Conservation (phyloP, 495 filamentous ascomycete species). For the Podospora sp. region DNA sequence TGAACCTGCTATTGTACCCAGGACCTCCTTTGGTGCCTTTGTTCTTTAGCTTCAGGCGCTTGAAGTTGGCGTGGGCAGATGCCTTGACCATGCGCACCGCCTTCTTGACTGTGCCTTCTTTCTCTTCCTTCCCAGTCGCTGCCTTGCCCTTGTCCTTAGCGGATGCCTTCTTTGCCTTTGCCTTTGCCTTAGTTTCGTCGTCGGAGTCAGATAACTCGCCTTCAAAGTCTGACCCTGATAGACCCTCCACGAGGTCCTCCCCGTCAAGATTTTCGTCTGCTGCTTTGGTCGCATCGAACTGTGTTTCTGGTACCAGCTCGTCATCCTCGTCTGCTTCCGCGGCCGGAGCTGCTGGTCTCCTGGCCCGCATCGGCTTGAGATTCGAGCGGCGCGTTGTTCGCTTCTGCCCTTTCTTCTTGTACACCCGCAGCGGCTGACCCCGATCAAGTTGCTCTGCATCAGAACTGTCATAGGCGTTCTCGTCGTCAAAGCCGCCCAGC, state of each 20-base stretch:
- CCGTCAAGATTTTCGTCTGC: constrained; percentile 18
- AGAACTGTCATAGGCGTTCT: constrained; percentile 51
- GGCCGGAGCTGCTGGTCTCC: constrained; percentile 43
- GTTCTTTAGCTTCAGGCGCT: constrained; percentile 76
- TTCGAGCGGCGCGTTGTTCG: constrained; percentile 77
- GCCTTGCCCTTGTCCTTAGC: constrained; percentile 36
- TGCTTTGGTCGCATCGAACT: constrained; percentile 35
- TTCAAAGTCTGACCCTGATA: constrained; percentile 26
- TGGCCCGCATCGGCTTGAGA: constrained; percentile 59
- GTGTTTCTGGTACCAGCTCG: constrained; percentile 49
- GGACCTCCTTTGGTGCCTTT: constrained; percentile 56
- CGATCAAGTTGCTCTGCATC: constrained; percentile 49
- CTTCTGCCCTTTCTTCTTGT: constrained; percentile 94
- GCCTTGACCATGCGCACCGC: constrained; percentile 68
- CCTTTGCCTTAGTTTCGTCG: constrained; percentile 30
- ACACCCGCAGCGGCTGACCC: constrained; percentile 60
- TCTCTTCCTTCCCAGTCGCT: constrained; percentile 44
- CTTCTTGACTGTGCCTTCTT: constrained; percentile 59
- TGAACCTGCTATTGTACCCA: constrained; percentile 51
- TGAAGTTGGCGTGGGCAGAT: constrained; percentile 79
- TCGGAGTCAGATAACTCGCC: constrained; percentile 25
- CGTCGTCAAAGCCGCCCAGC: constrained; percentile 65
- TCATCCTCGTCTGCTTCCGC: constrained; percentile 26
- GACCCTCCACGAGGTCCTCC: constrained; percentile 15
- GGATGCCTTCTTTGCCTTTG: constrained; percentile 26